These are phyloP conservation scores for Spergularia bocconei DNA, from an alignment of 148 eudicot genomes.

Conservation along the genomic window DNA sequence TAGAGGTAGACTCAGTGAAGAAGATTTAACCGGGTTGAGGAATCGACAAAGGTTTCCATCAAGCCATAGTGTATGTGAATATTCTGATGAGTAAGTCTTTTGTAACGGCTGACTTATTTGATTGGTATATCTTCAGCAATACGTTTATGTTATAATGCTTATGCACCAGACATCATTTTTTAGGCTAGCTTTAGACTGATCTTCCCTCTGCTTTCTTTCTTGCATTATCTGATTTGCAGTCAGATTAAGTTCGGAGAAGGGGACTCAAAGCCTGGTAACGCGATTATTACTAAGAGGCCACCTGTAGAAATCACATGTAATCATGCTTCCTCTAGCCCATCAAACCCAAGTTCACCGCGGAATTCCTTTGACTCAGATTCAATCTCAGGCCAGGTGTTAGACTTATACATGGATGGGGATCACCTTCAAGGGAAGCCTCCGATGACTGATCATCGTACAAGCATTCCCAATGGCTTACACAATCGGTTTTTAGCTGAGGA, in stretches of 20 bases:
- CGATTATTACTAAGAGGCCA: constrained; percentile 11
- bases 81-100: constrained; percentile 23
- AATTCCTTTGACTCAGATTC: constrained; percentile 32
- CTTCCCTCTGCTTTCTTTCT: constrained; percentile 5
- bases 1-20: constrained; percentile 10
- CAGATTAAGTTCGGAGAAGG: constrained; percentile 9
- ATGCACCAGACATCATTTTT: background rate
- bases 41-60: constrained; percentile 22
- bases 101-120: background rate
- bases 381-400: constrained; percentile 21
- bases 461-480: background rate
- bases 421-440: constrained; percentile 19
- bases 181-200: background rate
- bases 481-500: constrained; percentile 11
- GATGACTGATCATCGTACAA: constrained; percentile 5
- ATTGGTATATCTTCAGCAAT: background rate
- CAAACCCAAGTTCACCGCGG: constrained; percentile 27
- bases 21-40: constrained; percentile 13
- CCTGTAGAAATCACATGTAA: constrained; percentile 20
- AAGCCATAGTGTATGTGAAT: constrained; percentile 25
- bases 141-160: background rate
- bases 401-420: constrained; percentile 34
- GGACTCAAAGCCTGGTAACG: constrained; percentile 18
- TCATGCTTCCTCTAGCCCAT: constrained; percentile 20
- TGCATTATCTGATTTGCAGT: constrained; percentile 16